Conservation (phyloP, 352 stramenopile species). For the Globisporangium lucens region DNA sequence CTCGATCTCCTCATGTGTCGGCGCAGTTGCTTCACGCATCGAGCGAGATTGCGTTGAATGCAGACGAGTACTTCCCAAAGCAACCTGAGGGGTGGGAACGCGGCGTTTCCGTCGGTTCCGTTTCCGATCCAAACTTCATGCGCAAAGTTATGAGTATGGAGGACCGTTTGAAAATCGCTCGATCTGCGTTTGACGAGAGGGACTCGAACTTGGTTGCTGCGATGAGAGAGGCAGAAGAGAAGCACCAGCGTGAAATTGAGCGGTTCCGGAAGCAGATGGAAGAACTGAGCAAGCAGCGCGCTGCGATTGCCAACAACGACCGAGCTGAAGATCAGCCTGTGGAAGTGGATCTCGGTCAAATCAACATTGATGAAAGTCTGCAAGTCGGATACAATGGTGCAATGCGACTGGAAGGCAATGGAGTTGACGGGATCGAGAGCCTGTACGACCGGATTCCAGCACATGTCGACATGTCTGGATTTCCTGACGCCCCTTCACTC, state of each 20-base stretch:
- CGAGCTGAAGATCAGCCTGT: slow-evolving; percentile 21
- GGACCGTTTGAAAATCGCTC: slow-evolving; percentile 57
- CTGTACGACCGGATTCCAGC: slow-evolving; percentile 1
- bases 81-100: slow-evolving; percentile 42
- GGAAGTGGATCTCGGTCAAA: slow-evolving; percentile 14
- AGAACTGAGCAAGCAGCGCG: slow-evolving; percentile 76
- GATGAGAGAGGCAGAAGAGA: slow-evolving; percentile 77
- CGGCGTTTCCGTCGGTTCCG: slow-evolving; percentile 59
- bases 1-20: slow-evolving; percentile 22
- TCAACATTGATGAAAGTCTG: slow-evolving; percentile 17
- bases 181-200: slow-evolving; percentile 59
- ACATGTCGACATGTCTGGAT: background rate
- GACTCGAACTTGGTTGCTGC: slow-evolving; percentile 68
- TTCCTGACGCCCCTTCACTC: background rate
- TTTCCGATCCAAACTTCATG: slow-evolving; percentile 48
- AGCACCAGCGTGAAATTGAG: slow-evolving; percentile 82
- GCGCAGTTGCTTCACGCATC: slow-evolving; percentile 33
- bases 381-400: slow-evolving; percentile 6
- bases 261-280: slow-evolving; percentile 82
- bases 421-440: background rate
- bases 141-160: slow-evolving; percentile 66
- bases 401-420: background rate
- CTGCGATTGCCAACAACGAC: slow-evolving; percentile 39
- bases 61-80: slow-evolving; percentile 36
- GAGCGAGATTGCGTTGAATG: slow-evolving; percentile 42